Percentiles rank a stretch among this genome's conserved stretches.
Evolutionary conservation across 768 basidiomycete species (phyloP).

Genomic region (Leccinum fibrillosum): DNA sequence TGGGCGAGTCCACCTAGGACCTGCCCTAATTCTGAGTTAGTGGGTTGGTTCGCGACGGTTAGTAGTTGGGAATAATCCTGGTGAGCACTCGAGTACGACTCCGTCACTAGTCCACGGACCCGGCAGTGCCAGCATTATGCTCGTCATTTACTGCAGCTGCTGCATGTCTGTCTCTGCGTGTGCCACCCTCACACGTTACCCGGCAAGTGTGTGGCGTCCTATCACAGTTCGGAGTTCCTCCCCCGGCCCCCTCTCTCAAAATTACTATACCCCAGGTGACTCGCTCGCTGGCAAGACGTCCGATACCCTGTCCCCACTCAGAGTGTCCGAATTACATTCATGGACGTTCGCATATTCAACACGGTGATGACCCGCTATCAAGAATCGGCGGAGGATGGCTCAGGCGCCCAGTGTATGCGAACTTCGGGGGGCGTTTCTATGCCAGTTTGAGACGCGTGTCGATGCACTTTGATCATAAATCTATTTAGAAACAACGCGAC

Average conservation of each 20-base stretch:
- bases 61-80: not conserved
- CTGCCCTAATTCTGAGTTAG: not conserved
- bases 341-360: too few species aligned
- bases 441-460: too few species aligned
- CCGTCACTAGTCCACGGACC: too few species aligned
- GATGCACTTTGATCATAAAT: too few species aligned
- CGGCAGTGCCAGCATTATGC: not conserved
- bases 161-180: not conserved
- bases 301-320: slow-evolving; percentile 16
- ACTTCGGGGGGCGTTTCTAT: too few species aligned
- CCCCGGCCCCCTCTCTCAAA: not conserved
- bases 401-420: too few species aligned
- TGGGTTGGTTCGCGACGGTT: not conserved
- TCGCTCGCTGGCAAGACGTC: slow-evolving; percentile 10
- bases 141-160: not conserved
- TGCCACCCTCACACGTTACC: not conserved
- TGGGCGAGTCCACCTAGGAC: too few species aligned
- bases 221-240: slow-evolving; percentile 7
- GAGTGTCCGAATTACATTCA: not conserved
- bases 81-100: too few species aligned
- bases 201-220: slow-evolving; percentile 1
- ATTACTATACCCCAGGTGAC: not conserved
- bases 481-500: too few species aligned
- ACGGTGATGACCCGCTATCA: too few species aligned
- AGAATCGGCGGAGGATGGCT: too few species aligned